Base-by-base conservation (phyloP, 2,329 filamentous ascomycete genomes). In the Rugonectria rugulosa region DNA sequence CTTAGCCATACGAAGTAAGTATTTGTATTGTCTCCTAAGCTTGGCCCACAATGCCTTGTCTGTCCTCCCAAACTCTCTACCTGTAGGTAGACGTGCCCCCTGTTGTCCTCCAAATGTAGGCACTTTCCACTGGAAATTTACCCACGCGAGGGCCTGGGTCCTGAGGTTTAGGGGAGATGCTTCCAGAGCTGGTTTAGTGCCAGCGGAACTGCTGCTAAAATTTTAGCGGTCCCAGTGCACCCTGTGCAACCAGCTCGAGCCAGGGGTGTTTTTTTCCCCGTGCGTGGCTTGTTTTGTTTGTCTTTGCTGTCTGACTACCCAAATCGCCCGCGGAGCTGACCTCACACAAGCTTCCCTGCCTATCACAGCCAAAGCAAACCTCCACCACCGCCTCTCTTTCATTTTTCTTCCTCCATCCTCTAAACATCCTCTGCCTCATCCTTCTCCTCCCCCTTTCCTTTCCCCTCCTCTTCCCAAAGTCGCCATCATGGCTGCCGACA, bases 401-500 rank as follows among this genome's bases (percentile, higher is more conserved):
- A 14, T 24, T 40, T 40, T 24, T n/a, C 37, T 20, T 38, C 44
- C 61, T 57, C 53, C 56, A 52, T 59, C 61, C 41, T 60, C 55
- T 57, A 40, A 54, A 38, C 47, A 38, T 55, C 45, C 41, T 17
- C 26, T 37, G 42, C 45, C 36, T 45, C 55, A 5, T n/a, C 24
- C 47, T 45, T 27, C 48, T 27, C 32, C 44, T 38, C 56, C 40
- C 51, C 51, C 51, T 55, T 48, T 55, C 53, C 24, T 32, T 21
- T 36, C 47, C 27, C 49, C 54, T 60, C 60, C 56, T 59, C 64
- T 50, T 53, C 57, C 36, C 41, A 54, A 46, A 62, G 47, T 46
- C 63, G 56, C 70, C 71, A 81, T 64, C 70, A 86, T 86, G 83
- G 81, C 82, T 70, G 77, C 81, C 64, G 78, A 84, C 63, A 79